phyloP scores from a whole-genome alignment of 2,329 filamentous ascomycete species.

The Pseudophaeomoniella oleicola region DNA sequence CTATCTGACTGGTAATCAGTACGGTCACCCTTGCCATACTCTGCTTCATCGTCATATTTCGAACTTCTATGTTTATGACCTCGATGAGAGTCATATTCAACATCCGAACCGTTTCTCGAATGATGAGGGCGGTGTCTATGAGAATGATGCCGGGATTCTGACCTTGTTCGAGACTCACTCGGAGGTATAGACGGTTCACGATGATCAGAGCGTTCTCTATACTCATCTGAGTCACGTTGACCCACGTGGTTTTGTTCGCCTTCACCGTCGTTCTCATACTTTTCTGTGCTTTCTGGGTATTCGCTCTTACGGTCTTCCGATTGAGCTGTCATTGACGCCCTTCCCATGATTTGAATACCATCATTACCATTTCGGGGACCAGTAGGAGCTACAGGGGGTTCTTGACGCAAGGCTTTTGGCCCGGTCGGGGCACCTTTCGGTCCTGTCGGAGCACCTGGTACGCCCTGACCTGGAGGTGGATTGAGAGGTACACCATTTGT shows the following conservation, averaged over 20 bases:
- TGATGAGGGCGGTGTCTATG: constrained; percentile 35
- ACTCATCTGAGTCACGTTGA: constrained; percentile 14
- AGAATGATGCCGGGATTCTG: constrained; percentile 26
- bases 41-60: constrained; percentile 28
- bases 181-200: constrained; percentile 1
- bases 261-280: neutral
- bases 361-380: constrained; percentile 6
- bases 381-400: constrained; percentile 7
- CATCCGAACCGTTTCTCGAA: constrained; percentile 19
- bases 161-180: constrained; percentile 17
- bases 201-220: constrained; percentile 17
- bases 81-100: constrained; percentile 17
- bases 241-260: constrained; percentile 8
- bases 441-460: constrained; percentile 66
- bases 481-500: constrained; percentile 15
- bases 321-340: constrained; percentile 11
- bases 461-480: constrained; percentile 38
- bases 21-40: constrained; percentile 25
- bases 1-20: constrained; percentile 42
- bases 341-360: constrained; percentile 13
- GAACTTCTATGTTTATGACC: constrained; percentile 16
- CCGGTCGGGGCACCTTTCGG: constrained; percentile 48
- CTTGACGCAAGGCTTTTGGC: constrained; percentile 3
- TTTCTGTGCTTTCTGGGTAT: neutral
- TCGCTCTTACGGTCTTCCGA: neutral